Conservation (phyloP, 306 rosid genomes). For the Pachyrhizus erosus region DNA sequence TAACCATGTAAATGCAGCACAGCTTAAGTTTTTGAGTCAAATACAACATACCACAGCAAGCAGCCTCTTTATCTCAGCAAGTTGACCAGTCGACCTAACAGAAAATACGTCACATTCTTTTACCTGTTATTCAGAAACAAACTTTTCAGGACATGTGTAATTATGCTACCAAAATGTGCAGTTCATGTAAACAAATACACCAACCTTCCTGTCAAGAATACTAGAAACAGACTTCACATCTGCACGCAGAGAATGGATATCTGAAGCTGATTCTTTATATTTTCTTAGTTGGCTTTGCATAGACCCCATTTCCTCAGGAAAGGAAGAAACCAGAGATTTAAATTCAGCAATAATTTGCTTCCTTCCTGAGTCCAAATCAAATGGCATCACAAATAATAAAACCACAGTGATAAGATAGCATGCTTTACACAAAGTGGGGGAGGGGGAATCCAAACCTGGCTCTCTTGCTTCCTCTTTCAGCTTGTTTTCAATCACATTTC, state of each 20-base stretch:
- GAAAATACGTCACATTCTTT: conserved; percentile 72
- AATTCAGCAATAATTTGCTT: conserved; percentile 84
- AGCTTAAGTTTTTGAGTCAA: not conserved
- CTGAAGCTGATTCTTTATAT: conserved; percentile 87
- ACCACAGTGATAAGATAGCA: conserved; percentile 15
- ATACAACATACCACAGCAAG: conserved; percentile 67
- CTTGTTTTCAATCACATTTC: conserved; percentile 66
- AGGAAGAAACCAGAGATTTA: conserved; percentile 83
- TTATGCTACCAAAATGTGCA: conserved; percentile 32
- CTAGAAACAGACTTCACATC: conserved; percentile 77
- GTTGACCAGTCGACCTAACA: conserved; percentile 63
- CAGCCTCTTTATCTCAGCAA: conserved; percentile 70
- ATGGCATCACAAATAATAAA: conserved; percentile 41
- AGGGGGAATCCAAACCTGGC: conserved; percentile 59
- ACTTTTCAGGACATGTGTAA: conserved; percentile 36
- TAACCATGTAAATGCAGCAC: not conserved
- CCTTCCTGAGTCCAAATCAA: conserved; percentile 72
- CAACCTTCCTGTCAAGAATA: conserved; percentile 88
- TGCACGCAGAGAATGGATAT: conserved; percentile 87
- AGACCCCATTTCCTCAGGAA: conserved; percentile 91
- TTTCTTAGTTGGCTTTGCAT: conserved; percentile 85
- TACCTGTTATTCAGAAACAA: conserved; percentile 54
- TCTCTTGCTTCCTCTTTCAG: conserved; percentile 81
- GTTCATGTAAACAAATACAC: conserved; percentile 35
- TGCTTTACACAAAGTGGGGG: not conserved